Percentiles rank a stretch among this genome's conserved stretches.
Conservation (phyloP, 495 filamentous ascomycete species). For the Geoglossum glabrum region DNA sequence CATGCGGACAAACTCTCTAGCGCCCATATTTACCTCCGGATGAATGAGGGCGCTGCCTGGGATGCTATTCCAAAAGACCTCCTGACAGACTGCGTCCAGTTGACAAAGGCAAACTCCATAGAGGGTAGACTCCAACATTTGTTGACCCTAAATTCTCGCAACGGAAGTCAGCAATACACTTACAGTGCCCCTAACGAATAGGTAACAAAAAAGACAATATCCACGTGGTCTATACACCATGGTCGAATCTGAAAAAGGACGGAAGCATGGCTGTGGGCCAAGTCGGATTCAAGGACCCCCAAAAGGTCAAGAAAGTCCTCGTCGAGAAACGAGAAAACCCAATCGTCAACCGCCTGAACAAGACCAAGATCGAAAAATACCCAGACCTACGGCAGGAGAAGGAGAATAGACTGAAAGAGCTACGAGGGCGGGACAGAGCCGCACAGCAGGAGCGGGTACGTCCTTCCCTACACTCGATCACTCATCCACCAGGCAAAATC, state of each 20-base stretch:
- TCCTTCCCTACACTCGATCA: conserved; percentile 4
- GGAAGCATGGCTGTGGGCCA: conserved; percentile 93
- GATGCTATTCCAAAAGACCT: conserved; percentile 58
- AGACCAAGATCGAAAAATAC: conserved; percentile 74
- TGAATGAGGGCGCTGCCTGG: conserved; percentile 68
- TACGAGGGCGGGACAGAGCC: conserved; percentile 48
- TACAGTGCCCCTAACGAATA: conserved; percentile 17
- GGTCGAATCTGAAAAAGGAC: conserved; percentile 91
- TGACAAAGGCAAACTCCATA: conserved; percentile 97
- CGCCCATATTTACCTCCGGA: conserved; percentile 84
- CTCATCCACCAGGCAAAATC: no score
- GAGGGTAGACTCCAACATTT: conserved; percentile 38
- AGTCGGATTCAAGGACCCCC: conserved; percentile 83
- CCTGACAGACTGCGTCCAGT: conserved; percentile 70
- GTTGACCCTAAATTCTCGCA: not conserved
- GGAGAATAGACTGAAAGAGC: conserved; percentile 47
- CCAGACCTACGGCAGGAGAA: conserved; percentile 65
- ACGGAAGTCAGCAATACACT: no score
- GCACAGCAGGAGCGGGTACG: conserved; percentile 42
- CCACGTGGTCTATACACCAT: conserved; percentile 90
- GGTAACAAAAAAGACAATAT: conserved; percentile 98
- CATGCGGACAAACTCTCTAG: conserved; percentile 95
- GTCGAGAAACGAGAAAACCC: conserved; percentile 60
- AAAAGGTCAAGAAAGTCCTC: conserved; percentile 61
- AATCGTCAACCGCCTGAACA: conserved; percentile 90